Conservation (phyloP, 176 grass and related monocot species). For the Cocos nucifera region DNA sequence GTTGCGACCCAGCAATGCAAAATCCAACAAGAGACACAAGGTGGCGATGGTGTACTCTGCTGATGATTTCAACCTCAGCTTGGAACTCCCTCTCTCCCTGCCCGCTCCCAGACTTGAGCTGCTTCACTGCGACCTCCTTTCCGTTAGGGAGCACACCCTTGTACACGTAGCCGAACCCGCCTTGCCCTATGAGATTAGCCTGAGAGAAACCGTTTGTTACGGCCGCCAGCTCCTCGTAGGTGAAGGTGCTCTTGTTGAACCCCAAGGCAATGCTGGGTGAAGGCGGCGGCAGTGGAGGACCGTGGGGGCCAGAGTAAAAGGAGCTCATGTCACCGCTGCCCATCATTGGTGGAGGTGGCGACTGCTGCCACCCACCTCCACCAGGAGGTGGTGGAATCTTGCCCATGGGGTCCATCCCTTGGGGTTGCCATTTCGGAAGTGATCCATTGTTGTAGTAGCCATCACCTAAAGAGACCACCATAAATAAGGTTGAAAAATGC, state of each 20-base stretch:
- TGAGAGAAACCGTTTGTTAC: constrained; percentile 56
- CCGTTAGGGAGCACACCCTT: constrained; percentile 67
- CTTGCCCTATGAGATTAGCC: constrained; percentile 71
- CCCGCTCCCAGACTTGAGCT: constrained; percentile 87
- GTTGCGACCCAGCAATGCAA: constrained; percentile 65
- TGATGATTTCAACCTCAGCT: constrained; percentile 98
- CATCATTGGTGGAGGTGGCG: not conserved
- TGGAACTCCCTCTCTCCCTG: constrained; percentile 99
- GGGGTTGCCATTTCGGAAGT: constrained; percentile 30
- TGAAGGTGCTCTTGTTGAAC: constrained; percentile 70
- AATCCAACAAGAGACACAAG: constrained; percentile 94
- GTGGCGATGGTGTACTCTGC: constrained; percentile 91
- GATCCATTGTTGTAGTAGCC: constrained; percentile 41
- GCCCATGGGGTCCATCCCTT: constrained; percentile 21
- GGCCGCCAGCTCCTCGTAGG: constrained; percentile 61
- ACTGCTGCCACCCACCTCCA: not conserved
- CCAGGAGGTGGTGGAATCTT: constrained; percentile 16
- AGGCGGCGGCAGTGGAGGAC: constrained; percentile 22
- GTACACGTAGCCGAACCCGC: constrained; percentile 87
- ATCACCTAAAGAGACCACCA: constrained; percentile 24
- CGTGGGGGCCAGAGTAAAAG: constrained; percentile 22
- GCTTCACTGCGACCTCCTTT: constrained; percentile 87
- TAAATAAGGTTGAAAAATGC: too few relatives aligned
- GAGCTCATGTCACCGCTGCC: constrained; percentile 56
- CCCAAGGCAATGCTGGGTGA: constrained; percentile 43